Conservation (phyloP, 495 filamentous ascomycete species). For the Lepraria neglecta region DNA sequence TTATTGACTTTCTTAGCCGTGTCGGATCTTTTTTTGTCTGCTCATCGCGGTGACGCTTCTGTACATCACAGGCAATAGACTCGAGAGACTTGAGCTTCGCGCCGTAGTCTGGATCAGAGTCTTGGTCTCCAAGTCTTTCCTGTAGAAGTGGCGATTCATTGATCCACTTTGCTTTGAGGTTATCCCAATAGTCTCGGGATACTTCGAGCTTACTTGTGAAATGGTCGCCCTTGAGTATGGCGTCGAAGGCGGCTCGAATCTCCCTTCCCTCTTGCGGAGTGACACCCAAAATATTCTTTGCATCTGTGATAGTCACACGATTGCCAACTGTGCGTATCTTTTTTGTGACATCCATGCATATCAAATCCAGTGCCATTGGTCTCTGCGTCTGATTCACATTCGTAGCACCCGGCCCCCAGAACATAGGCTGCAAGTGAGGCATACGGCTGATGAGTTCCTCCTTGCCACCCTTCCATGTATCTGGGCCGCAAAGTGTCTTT, state of each 20-base stretch:
- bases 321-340: constrained; percentile 58
- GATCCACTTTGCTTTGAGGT: constrained; percentile 65
- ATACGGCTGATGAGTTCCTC: constrained; percentile 60
- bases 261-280: constrained; percentile 65
- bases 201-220: constrained; percentile 70
- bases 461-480: constrained; percentile 67
- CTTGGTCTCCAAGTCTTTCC: constrained; percentile 42
- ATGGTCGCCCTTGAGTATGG: constrained; percentile 58
- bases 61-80: constrained; percentile 62
- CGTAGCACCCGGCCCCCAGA: constrained; percentile 40
- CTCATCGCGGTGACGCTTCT: constrained; percentile 67
- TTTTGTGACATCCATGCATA: constrained; percentile 79
- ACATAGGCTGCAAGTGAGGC: constrained; percentile 58
- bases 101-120: constrained; percentile 49
- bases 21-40: constrained; percentile 53
- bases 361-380: constrained; percentile 64
- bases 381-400: constrained; percentile 50
- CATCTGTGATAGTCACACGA: constrained; percentile 64
- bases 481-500: constrained; percentile 66
- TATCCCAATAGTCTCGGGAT: constrained; percentile 64
- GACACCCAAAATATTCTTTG: constrained; percentile 63
- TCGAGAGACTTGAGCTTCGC: constrained; percentile 61
- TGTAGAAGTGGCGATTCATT: constrained; percentile 50
- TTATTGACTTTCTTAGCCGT: constrained; percentile 4
- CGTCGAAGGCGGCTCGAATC: constrained; percentile 60